Base-by-base conservation (phyloP, 352 stramenopile species). In the Thraustochytrium sp. region DNA sequence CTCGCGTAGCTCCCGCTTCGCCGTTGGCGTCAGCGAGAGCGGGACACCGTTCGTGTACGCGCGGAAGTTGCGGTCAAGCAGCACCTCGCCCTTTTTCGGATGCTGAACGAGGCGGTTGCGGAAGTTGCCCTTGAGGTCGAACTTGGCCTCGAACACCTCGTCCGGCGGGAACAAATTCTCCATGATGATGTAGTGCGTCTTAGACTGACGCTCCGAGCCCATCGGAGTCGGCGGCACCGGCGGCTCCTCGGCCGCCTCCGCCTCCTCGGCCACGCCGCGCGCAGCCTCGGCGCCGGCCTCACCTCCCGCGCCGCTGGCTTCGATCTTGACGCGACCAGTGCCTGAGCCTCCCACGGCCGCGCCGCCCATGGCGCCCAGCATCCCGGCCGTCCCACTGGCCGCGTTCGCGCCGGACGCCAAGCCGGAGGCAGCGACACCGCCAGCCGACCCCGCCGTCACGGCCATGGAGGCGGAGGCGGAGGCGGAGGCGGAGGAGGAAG, bases 41-140 rank as follows among this genome's bases (percentile, higher is more conserved):
- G 92, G 92, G 83, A 96, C 85, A 5, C 92, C 91, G 78, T 92
- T 87, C 26, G 89, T 91, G 76, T 93, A 90, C 80, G 96, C 88
- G 36, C 93, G 82, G 26, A 95, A 92, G 85, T 95, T 95, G 29
- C 91, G 91, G 77, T 96, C 92, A 48, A 96, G 86, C 29, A 94
- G 87, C 18, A 61, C 85, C 16, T 63, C 68, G 61, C 84, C 85
- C 23, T 85, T 48, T 8, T 85, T 59, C 23, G 75, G 87, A 36
- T 34, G 36, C 23, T 86, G 86, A 0, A 93, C 92, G 85, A 97
- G 98, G n/a, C 96, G 91, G 40, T 97, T 97, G 16, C 94, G 89
- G 65, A 96, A 92, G 42, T 92, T 98, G n/a, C 95, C 97, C 88
- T 99, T 99, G n/a, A 99, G 86, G 87, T 99, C 97, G 86, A 98